Base-by-base conservation (phyloP, 345 rosid species). In the Eucalyptus cloeziana region DNA sequence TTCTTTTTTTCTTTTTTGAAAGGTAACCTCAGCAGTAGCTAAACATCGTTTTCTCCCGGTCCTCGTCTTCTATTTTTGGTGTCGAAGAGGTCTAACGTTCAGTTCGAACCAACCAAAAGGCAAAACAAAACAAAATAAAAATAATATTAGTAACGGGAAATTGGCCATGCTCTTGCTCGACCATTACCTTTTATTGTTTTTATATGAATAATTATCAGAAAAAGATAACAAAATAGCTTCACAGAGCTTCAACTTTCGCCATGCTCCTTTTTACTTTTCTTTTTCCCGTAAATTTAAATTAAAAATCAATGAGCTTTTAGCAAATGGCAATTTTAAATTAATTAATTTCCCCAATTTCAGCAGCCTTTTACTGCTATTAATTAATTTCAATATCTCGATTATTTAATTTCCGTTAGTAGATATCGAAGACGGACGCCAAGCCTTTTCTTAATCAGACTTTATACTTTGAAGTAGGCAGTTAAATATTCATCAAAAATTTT, bases 341-440 rank as follows among this genome's bases (percentile, higher is more conserved):
- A 79, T 52, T 67, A 43, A 51, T 43, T 86, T 60, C 88, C 90
- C 91, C 92, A 76, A 76, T 40, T 76, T 76, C 47, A 37, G 85
- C 85, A 10, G 85, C 25, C 47, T 40, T 76, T 71, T 3, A 76
- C 27, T 89, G 52, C 91, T 67, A 91, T 89, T 93, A 89, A 92
- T 91, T 93, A 93, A 76, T 76, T 76, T 21, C 47, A 37, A 76
- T 19, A 40, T 25, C 30, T 76, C 8, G 47, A 76, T 76, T 76
- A 37, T 37, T 76, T 37, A 87, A 88, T 90, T 44, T 69, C 83
- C 58, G 52, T 89, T 87, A 92, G 94, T 94, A 89, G 93, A 94
- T 88, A 95, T 92, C 95, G 95, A 90, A 95, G 96, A 94, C 98
- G 98, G 97, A 97, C 99, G 93, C 92, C 93, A 94, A 94, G 91